Conservation (phyloP, 2,329 filamentous ascomycete genomes). For the Trichoderma koningii region DNA sequence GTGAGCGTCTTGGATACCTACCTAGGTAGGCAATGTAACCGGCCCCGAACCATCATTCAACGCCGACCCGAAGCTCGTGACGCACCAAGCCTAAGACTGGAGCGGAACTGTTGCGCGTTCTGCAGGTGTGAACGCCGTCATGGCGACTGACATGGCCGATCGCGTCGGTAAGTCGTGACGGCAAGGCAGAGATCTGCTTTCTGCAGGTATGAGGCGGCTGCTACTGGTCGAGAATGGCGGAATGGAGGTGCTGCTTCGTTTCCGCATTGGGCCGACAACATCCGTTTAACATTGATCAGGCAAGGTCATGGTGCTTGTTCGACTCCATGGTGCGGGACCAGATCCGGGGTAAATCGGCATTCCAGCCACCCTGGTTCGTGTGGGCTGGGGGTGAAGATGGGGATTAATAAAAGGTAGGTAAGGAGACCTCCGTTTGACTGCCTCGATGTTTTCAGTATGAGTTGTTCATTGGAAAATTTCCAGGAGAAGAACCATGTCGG, state of each 20-base stretch:
- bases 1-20: not conserved
- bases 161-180: not conserved
- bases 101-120: not conserved
- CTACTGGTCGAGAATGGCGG: not conserved
- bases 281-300: not conserved
- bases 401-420: not conserved
- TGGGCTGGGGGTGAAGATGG: not conserved
- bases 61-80: not conserved
- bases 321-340: not conserved
- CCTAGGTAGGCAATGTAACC: no score
- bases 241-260: not conserved
- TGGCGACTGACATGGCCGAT: not conserved
- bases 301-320: not conserved
- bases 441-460: not conserved
- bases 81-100: not conserved
- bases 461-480: not conserved
- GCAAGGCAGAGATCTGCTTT: not conserved
- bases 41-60: not conserved
- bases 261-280: conserved; percentile 5
- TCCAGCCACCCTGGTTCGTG: not conserved
- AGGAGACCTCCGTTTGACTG: not conserved
- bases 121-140: not conserved
- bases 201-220: not conserved
- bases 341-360: conserved; percentile 14
- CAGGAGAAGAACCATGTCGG: not conserved